Base-by-base conservation (phyloP, 2,329 filamentous ascomycete genomes). In the Paracoccidioides brasiliensis region DNA sequence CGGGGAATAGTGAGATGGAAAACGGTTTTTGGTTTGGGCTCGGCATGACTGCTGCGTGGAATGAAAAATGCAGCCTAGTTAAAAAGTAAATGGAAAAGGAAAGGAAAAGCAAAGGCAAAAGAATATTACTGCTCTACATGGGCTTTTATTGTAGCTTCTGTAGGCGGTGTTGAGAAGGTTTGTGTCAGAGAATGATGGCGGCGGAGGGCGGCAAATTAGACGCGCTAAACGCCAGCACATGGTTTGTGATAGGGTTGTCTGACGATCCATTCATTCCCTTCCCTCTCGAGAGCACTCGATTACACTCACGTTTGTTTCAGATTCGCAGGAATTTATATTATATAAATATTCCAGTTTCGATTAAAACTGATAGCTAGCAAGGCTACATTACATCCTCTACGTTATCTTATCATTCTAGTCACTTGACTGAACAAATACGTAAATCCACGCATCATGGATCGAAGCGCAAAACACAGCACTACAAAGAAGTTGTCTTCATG, bases 11-110 rank as follows among this genome's bases (percentile, higher is more conserved):
- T 0, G 75, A 73, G 46, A 77, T 62, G 5, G 70, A 71, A 41
- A 74, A 71, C 55, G 66, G 67, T 61, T 71, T 75, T 54, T 66
- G 67, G 61, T 71, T 75, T 64, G 44, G 45, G 61, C 65, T 67
- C 15, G 64, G 65, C 46, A 50, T 50, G 15, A n/a, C 46, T 50
- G 33, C 46, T 32, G 5, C 12, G 22, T 22, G 32, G 46, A 5
- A n/a, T 28, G 32, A 30, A 10, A 12, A 22, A 50, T 4, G n/a
- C 46, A 50, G 46, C 46, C 33, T 28, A 6, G 33, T 22, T n/a
- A 4, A 38, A 10, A 50, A 12, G 12, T 2, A 38, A 14, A 15
- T 2, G 1, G n/a, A 7, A 22, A 22, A 28, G 15, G 9, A 50
- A 38, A 9, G 3, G 15, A 38, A 38, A 28, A 12, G 7, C 5